Conservation (phyloP, 2,329 filamentous ascomycete genomes). For the Ophiostoma piceae region DNA sequence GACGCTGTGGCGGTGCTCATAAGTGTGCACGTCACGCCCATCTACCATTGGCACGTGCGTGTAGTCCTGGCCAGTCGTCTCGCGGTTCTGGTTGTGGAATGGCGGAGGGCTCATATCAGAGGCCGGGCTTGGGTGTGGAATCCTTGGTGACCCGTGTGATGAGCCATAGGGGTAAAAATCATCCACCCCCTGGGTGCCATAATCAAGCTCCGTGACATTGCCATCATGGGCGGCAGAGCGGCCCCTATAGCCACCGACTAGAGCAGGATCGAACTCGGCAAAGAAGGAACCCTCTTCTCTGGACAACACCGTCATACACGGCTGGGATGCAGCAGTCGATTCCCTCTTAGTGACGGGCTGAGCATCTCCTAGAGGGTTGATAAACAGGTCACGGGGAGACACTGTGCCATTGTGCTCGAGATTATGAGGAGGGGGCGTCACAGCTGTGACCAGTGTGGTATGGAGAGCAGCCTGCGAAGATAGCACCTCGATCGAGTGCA, state of each 20-base stretch:
- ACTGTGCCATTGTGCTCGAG: conserved; percentile 13
- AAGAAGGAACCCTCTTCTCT: not conserved
- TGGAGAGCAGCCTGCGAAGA: not conserved
- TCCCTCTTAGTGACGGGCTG: not conserved
- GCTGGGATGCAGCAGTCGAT: not conserved
- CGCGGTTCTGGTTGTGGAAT: not conserved
- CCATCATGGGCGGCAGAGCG: not conserved
- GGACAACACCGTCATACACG: not conserved
- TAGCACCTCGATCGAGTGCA: not conserved
- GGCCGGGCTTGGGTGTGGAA: not conserved
- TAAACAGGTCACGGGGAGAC: conserved; percentile 14
- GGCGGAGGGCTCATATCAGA: not conserved
- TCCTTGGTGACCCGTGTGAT: not conserved
- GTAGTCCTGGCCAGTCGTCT: not conserved
- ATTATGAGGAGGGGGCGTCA: not conserved
- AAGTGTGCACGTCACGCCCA: not conserved
- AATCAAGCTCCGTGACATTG: not conserved
- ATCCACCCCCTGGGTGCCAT: not conserved
- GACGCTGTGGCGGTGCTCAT: not conserved
- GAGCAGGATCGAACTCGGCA: not conserved
- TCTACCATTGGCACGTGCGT: not conserved
- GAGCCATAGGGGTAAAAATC: conserved; percentile 2
- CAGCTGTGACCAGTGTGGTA: not conserved
- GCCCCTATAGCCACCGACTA: not conserved
- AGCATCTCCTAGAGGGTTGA: not conserved